Conservation (phyloP, 306 rosid species). For the Quercus bicolor region DNA sequence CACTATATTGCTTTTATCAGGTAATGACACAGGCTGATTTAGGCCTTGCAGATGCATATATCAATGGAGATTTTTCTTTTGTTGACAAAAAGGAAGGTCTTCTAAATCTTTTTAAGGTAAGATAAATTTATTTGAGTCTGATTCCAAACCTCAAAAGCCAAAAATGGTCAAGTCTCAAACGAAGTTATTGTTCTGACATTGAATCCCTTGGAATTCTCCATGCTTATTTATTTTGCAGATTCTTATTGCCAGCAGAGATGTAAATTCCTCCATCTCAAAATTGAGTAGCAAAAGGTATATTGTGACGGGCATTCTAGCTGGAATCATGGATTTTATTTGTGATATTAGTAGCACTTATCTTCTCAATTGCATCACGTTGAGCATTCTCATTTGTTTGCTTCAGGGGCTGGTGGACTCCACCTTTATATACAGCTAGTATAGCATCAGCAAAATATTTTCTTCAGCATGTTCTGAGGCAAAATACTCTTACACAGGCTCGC, state of each 20-base stretch:
- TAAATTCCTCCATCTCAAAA: conserved; percentile 46
- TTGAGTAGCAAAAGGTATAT: conserved; percentile 54
- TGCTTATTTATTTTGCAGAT: conserved; percentile 43
- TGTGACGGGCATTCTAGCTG: background rate
- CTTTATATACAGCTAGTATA: conserved; percentile 65
- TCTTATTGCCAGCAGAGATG: conserved; percentile 85
- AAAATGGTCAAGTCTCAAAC: background rate
- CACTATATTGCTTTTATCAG: conserved; percentile 37
- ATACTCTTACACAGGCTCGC: conserved; percentile 90
- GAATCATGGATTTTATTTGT: background rate
- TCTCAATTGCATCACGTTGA: background rate
- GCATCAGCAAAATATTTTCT: conserved; percentile 78
- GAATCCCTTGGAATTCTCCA: background rate
- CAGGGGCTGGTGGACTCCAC: conserved; percentile 98
- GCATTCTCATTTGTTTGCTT: conserved; percentile 12
- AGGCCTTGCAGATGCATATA: conserved; percentile 95
- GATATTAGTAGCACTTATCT: background rate
- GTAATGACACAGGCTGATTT: conserved; percentile 86
- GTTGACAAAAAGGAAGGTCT: conserved; percentile 80
- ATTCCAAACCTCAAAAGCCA: background rate
- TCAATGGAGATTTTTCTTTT: conserved; percentile 71
- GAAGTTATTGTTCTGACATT: conserved; percentile 5
- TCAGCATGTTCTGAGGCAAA: conserved; percentile 74
- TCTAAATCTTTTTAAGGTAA: conserved; percentile 58
- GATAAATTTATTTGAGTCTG: background rate